phyloP scores from a whole-genome alignment of 139 green algal species.

The Bryopsis sp. region DNA sequence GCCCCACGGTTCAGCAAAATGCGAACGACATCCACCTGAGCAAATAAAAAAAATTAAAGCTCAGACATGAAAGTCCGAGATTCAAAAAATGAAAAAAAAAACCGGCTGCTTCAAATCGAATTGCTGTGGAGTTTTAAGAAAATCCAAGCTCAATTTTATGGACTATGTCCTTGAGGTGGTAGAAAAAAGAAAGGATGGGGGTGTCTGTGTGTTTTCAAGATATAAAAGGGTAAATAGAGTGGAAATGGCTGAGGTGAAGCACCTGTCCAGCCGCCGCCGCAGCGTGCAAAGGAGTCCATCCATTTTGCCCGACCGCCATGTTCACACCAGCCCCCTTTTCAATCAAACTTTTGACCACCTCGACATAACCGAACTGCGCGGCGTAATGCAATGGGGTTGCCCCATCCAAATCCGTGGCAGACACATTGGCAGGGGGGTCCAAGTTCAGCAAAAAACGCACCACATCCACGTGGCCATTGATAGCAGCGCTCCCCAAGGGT shows the following conservation, averaged over 20 bases:
- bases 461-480: constrained; percentile 12
- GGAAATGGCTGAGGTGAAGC: no score
- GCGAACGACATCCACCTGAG: background rate
- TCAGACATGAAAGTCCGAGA: no score
- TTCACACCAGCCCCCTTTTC: background rate
- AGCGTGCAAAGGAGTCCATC: constrained; percentile 13
- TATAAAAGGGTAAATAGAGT: no score
- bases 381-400: constrained; percentile 13
- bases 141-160: no score
- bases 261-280: constrained; percentile 7
- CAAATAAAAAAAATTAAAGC: no score
- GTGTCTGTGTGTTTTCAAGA: no score
- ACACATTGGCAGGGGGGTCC: constrained; percentile 3
- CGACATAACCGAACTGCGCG: constrained; percentile 4
- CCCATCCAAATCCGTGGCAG: background rate
- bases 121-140: no score
- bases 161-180: no score
- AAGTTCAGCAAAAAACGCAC: background rate
- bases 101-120: no score
- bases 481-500: constrained; percentile 10
- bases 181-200: no score
- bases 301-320: background rate
- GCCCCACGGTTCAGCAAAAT: background rate
- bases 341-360: background rate
- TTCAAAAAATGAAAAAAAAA: no score